Evolutionary conservation across 1,284 basidiomycete species (phyloP), one percentile per base, ranked within the genome.

Genomic region (Volvariella surrecta): DNA sequence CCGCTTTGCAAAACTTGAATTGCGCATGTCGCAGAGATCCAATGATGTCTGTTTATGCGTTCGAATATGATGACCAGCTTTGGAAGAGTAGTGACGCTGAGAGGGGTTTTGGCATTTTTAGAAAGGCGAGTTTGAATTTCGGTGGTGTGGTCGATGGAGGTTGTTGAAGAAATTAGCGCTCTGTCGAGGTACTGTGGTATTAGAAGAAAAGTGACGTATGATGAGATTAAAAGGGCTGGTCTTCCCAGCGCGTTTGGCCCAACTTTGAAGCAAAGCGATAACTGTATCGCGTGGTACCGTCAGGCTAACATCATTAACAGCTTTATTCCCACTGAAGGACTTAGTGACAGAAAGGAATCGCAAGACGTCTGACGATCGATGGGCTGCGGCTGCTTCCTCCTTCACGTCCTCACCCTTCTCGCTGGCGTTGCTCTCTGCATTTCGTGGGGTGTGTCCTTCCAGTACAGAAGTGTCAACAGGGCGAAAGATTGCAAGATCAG

Each of bases 171-270:
- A 28, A 11, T 6, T 6, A 6, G 24, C 24, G 11, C 24, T 28
- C 24, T 11, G 6, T 11, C 24, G 6, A 28, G 6, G 11, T 28
- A 11, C 24, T 11, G n/a, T 28, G 6, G 24, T 28, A 11, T 11
- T 6, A 28, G 11, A 28, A 28, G 13, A 41, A 41, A 17, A 40
- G 16, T 40, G 4, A 68, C 79, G 47, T 51, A 79, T 81, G 76
- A 86, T 84, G 55, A 84, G 73, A 49, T 83, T 80, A 58, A 86
- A 83, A 0, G 79, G 80, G 0, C 86, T 88, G 2, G 83, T 89
- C 60, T 89, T 89, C 0, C 82, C 82, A 2, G 84, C 87, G 1
- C 87, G 86, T 49, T 89, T 90, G 1, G 86, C 86, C 87, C 18
- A 35, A 35, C n/a, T n/a, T n/a, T n/a, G n/a, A 13, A 89, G 67